Conservation (phyloP, 805 yeast genomes). For the Starmerella kuoi region DNA sequence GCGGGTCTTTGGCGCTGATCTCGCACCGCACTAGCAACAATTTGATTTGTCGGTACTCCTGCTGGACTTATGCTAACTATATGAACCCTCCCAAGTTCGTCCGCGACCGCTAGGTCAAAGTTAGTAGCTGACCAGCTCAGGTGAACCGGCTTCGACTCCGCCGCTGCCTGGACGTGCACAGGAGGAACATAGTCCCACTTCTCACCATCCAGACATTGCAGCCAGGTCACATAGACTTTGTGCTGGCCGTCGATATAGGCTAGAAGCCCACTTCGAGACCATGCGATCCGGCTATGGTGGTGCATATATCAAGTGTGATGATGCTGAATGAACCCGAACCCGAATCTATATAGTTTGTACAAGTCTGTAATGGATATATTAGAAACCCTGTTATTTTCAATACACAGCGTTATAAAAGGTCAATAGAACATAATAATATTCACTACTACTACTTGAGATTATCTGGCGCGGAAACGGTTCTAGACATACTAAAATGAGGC, state of each 20-base stretch:
- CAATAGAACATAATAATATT: no score
- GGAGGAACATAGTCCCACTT: conserved; percentile 67
- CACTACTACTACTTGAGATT: no score
- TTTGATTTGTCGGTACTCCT: conserved; percentile 19
- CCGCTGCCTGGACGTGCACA: conserved; percentile 28
- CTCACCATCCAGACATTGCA: conserved; percentile 64
- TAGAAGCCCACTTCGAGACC: conserved; percentile 51
- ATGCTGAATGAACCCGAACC: neutral
- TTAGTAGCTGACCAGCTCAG: conserved; percentile 70
- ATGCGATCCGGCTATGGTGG: conserved; percentile 15
- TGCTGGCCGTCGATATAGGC: conserved; percentile 42
- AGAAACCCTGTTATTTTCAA: no score
- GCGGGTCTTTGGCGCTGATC: conserved; percentile 21
- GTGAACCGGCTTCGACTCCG: conserved; percentile 22
- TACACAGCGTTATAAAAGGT: no score
- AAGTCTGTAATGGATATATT: no score
- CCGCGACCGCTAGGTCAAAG: conserved; percentile 70
- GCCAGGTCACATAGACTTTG: conserved; percentile 45
- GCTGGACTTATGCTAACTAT: conserved; percentile 30
- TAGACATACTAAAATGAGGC: no score
- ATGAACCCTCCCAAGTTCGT: conserved; percentile 54
- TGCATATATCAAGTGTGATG: no score
- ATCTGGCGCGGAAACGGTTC: no score
- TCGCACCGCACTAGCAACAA: conserved; percentile 22
- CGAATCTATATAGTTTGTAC: neutral